Evolutionary conservation across 768 basidiomycete species (phyloP), one percentile per base, ranked within the genome.

Genomic region (Hericium rajendrae): DNA sequence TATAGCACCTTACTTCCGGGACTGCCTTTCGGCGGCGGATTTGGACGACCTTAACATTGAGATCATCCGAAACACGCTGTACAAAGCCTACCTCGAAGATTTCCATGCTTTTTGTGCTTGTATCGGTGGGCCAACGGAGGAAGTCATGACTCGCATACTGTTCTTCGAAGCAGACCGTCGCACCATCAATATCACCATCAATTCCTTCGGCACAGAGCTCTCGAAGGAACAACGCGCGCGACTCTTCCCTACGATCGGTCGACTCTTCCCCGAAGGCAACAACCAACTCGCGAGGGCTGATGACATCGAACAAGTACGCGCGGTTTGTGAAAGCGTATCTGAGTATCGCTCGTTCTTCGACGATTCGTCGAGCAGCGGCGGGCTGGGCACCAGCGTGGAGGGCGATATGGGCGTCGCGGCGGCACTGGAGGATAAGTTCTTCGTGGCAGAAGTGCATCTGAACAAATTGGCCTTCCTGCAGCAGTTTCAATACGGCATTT

Each of bases 31-130:
- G 38, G 95, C 97, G 16, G 84, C 89, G 48, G 97, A 99, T 70
- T 82, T 99, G 50, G 97, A 99, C 69, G 97, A 97, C 70, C 84
- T 98, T 57, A 97, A 99, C 76, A 98, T 99, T 67, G 97, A 99
- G 76, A 97, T 99, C 73, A 94, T 99, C 72, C 91, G 97, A 48
- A 98, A 98, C 74, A 94, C 95, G 1, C 88, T 99, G 38, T 98
- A 98, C 81, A 97, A 97, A 71, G 88, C 94, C 16, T 99, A 99
- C 73, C 86, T 99, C 57, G 95, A 98, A 69, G 97, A 99, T 71
- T 99, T 99, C 70, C 82, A 94, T 75, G 71, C 78, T 62, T 98
- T 88, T 72, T 88, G 85, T 68, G 73, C 78, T 49, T 83, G 86
- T 8, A 75, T 97, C 38, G 87, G 91, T 43, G 79, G 82, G 10